phyloP scores from a whole-genome alignment of 306 rosid species.

The Astragalus glycyphyllos region DNA sequence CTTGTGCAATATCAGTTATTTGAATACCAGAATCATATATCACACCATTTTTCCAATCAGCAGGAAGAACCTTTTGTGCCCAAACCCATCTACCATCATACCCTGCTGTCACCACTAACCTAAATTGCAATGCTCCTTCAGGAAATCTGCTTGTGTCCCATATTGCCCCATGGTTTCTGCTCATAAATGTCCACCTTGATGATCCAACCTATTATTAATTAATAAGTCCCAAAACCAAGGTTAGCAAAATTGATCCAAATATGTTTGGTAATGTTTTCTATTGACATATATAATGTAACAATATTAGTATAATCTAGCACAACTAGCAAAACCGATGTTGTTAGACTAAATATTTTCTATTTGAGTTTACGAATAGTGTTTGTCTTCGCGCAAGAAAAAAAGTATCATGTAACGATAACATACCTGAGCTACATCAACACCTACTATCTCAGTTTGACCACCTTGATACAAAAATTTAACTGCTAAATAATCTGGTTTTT shows the following conservation, averaged over 20 bases:
- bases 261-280: too few relatives aligned
- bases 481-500: conserved; percentile 66
- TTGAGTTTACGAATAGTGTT: too few relatives aligned
- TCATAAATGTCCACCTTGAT: conserved; percentile 67
- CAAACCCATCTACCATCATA: conserved; percentile 78
- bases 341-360: too few relatives aligned
- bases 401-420: background rate
- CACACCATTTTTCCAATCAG: conserved; percentile 64
- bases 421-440: conserved; percentile 87
- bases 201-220: conserved; percentile 59
- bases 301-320: too few relatives aligned
- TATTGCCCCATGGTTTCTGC: conserved; percentile 69
- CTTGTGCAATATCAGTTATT: conserved; percentile 73
- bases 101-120: conserved; percentile 70
- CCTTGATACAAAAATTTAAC: conserved; percentile 83
- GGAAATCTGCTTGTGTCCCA: conserved; percentile 90
- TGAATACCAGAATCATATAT: conserved; percentile 72
- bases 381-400: too few relatives aligned
- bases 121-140: conserved; percentile 67
- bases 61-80: conserved; percentile 81
- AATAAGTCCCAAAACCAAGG: background rate
- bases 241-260: background rate
- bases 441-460: conserved; percentile 92
- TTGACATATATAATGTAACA: too few relatives aligned
- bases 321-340: too few relatives aligned